Evolutionary conservation across 805 yeast species (phyloP), one percentile per base, ranked within the genome.

Genomic region (Metschnikowia corniflorae): DNA sequence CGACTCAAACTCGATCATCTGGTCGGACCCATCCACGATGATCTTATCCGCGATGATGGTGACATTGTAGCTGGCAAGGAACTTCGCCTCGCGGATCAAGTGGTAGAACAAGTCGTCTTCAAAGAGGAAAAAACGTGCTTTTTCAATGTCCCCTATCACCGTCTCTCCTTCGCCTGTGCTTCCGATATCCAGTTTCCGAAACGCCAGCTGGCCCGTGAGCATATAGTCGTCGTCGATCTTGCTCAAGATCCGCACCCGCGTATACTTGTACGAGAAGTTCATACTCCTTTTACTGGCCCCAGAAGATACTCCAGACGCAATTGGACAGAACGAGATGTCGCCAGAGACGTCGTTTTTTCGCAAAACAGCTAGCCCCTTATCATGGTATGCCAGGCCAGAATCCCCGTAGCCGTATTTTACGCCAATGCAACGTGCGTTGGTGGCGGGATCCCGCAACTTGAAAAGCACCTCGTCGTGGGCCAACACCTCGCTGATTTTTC

Each of bases 341-440:
- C 71, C 71, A 2, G 57, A 50, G 4, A 31, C 31, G 14, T 52
- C 40, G 53, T 73, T 61, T 38, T 80, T 77, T 31, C 77, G 73
- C 43, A 88, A 61, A 0, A 83, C 58, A 0, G 95, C 97, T 28
- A 82, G 61, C 2, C 97, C 97, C 45, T 75, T 72, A 49, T 86
- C 89, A 40, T 63, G 66, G 51, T 77, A 86, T 15, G 68, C 75
- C 1, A 95, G 85, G 0, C 97, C 98, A 0, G 95, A 79, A 58
- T 89, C 97, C 13, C 83, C 89, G 62, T 77, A 91, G 0, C 97
- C 97, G 54, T 84, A 93, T 50, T 85, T 86, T 24, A 91, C 82
- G 4, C 91, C 94, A 28, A 89, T 71, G 7, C 77, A 74, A 14
- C 77, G 68, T 0, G 70, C 57, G 22, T 70, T 68, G 15, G 50